These are phyloP conservation scores for Tolypocladium pustulatum DNA, from an alignment of 2,329 filamentous ascomycete genomes.

Conservation along the genomic window DNA sequence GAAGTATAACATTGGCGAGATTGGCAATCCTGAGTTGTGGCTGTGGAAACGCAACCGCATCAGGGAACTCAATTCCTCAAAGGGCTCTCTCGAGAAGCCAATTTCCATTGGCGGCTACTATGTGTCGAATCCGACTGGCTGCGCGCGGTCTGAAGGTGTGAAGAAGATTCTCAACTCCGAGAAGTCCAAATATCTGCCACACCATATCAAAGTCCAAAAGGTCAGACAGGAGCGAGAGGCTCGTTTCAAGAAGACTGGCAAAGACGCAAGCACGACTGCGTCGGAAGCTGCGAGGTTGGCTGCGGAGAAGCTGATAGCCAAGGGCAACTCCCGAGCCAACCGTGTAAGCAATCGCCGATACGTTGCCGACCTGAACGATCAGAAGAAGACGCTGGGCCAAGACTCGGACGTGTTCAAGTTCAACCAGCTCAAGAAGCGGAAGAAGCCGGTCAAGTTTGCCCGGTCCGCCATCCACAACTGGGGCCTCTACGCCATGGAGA, in stretches of 20 bases:
- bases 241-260: slow-evolving; percentile 54
- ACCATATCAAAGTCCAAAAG: slow-evolving; percentile 92
- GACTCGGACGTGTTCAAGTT: slow-evolving; percentile 92
- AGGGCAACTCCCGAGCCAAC: slow-evolving; percentile 84
- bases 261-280: slow-evolving; percentile 54
- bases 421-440: slow-evolving; percentile 98
- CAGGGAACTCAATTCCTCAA: slow-evolving; percentile 39
- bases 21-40: slow-evolving; percentile 44
- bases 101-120: slow-evolving; percentile 57
- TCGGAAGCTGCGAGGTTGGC: slow-evolving; percentile 63
- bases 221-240: slow-evolving; percentile 85
- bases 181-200: slow-evolving; percentile 95
- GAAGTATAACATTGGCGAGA: slow-evolving; percentile 31
- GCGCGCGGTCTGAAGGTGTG: slow-evolving; percentile 82
- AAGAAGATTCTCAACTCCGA: slow-evolving; percentile 95
- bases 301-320: slow-evolving; percentile 70
- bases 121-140: slow-evolving; percentile 74
- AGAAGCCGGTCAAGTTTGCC: slow-evolving; percentile 97
- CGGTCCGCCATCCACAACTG: slow-evolving; percentile 97
- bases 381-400: slow-evolving; percentile 74
- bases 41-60: slow-evolving; percentile 47
- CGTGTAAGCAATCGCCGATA: slow-evolving; percentile 92
- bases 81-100: slow-evolving; percentile 17
- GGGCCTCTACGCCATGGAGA: slow-evolving; percentile 96
- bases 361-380: slow-evolving; percentile 88